Conservation (phyloP, 2,329 filamentous ascomycete genomes). For the Sarocladium brachiariae region DNA sequence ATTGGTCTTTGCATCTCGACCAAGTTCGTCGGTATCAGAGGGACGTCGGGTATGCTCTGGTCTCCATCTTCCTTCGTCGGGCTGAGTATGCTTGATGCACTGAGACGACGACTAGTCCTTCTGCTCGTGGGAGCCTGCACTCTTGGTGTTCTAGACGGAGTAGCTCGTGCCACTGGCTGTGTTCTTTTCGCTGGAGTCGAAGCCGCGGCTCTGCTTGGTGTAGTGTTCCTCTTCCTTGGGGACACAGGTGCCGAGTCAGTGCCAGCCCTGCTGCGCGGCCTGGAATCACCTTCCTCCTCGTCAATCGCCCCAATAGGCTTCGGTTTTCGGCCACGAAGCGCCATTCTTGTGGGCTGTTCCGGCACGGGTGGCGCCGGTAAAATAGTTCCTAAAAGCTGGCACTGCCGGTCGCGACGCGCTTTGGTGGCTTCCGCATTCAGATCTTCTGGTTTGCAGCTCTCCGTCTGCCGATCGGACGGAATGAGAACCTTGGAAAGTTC, state of each 20-base stretch:
- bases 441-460: constrained; percentile 72
- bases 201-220: neutral
- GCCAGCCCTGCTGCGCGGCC: neutral
- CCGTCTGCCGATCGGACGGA: constrained; percentile 65
- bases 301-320: constrained; percentile 49
- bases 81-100: constrained; percentile 33
- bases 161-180: constrained; percentile 28
- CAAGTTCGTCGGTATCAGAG: neutral
- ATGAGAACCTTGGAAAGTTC: constrained; percentile 79
- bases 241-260: constrained; percentile 3
- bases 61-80: constrained; percentile 15
- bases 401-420: constrained; percentile 58
- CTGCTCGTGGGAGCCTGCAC: constrained; percentile 20
- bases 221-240: constrained; percentile 2
- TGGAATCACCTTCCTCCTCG: constrained; percentile 25
- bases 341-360: constrained; percentile 55
- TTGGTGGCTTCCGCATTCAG: constrained; percentile 63
- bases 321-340: constrained; percentile 64
- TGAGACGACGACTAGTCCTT: constrained; percentile 40
- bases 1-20: neutral
- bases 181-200: constrained; percentile 11
- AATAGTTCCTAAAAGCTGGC: constrained; percentile 31
- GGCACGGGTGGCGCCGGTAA: constrained; percentile 20
- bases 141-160: constrained; percentile 19
- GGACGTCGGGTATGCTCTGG: neutral